phyloP scores from a whole-genome alignment of 768 basidiomycete species.

The Gloeopeniophorella convolvens region DNA sequence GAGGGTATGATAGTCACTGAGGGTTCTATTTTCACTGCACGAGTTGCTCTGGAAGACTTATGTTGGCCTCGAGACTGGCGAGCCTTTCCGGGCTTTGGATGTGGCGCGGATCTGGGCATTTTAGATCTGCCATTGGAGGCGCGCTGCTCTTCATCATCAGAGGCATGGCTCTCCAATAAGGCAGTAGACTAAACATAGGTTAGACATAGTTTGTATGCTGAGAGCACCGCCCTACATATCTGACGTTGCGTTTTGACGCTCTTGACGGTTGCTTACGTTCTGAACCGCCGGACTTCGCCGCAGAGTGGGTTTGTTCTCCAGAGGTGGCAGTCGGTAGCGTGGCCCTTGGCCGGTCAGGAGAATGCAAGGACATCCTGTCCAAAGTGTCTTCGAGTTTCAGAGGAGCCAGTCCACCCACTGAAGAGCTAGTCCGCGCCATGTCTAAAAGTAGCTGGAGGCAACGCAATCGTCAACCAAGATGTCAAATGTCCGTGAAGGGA shows the following conservation, averaged over 20 bases:
- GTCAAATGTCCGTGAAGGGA: neutral
- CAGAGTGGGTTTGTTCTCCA: constrained; percentile 1
- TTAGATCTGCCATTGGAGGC: neutral
- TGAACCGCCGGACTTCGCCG: neutral
- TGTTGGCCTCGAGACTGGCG: constrained; percentile 11
- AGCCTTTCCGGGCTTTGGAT: constrained; percentile 7
- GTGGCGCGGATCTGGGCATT: constrained; percentile 7
- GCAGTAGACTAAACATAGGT: neutral
- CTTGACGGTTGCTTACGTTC: constrained; percentile 20
- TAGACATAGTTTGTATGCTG: neutral
- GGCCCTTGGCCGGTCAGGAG: neutral
- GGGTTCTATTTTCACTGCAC: constrained; percentile 7
- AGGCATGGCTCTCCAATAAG: constrained; percentile 15
- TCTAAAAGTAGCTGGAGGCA: constrained; percentile 16
- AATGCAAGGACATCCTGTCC: neutral
- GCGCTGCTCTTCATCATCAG: constrained; percentile 10
- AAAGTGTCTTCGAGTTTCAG: neutral
- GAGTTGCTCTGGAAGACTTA: neutral
- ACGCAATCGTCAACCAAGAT: neutral
- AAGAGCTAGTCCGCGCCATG: constrained; percentile 9
- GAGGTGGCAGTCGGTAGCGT: neutral
- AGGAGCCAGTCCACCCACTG: neutral
- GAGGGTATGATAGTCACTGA: neutral
- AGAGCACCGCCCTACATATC: constrained; percentile 13
- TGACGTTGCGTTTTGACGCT: constrained; percentile 19